phyloP scores from a whole-genome alignment of 2,329 filamentous ascomycete species.

The Fusarium bulbicola region DNA sequence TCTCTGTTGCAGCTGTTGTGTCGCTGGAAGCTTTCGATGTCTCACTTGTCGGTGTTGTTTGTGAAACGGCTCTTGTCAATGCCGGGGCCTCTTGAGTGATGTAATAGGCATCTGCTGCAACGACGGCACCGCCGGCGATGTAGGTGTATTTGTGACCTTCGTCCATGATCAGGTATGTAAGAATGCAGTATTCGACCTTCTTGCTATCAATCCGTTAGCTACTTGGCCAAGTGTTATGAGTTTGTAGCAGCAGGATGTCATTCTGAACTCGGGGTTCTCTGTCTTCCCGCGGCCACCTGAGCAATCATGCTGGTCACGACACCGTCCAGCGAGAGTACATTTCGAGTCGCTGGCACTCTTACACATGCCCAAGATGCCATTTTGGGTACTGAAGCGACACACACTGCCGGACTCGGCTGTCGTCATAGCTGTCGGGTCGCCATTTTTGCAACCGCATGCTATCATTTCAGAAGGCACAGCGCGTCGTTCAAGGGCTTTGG shows the following conservation, averaged over 20 bases:
- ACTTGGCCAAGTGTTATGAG: not conserved
- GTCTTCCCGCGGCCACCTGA: conserved; percentile 44
- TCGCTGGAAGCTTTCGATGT: not conserved
- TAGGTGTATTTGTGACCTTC: conserved; percentile 49
- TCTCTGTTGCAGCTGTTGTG: not conserved
- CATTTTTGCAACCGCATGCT: conserved; percentile 45
- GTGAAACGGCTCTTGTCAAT: conserved; percentile 2
- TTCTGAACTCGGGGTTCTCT: conserved; percentile 37
- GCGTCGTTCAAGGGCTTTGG: not conserved
- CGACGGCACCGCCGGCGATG: conserved; percentile 45
- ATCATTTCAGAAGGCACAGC: conserved; percentile 28
- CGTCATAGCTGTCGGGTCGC: conserved; percentile 38
- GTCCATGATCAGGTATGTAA: conserved; percentile 45
- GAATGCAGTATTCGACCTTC: conserved; percentile 44
- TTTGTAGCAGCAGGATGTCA: conserved; percentile 46
- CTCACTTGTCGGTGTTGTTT: conserved; percentile 2
- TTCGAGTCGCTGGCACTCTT: conserved; percentile 17
- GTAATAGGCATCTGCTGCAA: conserved; percentile 39
- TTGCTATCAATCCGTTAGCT: not conserved
- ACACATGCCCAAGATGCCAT: conserved; percentile 51
- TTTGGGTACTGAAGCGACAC: conserved; percentile 46
- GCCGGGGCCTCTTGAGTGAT: conserved; percentile 22
- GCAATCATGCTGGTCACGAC: conserved; percentile 47
- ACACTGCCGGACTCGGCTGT: conserved; percentile 46
- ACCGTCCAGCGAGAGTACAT: conserved; percentile 50